Conservation (phyloP, 345 rosid species). For the Rhodomyrtus tomentosa region DNA sequence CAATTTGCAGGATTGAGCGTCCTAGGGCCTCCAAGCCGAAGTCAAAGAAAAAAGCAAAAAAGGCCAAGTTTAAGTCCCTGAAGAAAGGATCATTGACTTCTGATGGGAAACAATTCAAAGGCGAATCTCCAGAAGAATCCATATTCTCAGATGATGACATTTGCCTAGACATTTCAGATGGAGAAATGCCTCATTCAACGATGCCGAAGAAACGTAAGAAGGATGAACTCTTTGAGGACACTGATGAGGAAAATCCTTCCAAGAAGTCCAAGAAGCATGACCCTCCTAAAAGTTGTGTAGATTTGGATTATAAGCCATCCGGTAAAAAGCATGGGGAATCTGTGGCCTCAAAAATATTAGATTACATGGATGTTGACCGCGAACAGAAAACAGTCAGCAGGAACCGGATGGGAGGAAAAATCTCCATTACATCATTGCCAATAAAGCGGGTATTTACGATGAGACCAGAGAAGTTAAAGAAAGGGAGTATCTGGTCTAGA, state of each 20-base stretch:
- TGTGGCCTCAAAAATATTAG: slow-evolving; percentile 19
- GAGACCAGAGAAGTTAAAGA: slow-evolving; percentile 86
- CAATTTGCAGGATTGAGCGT: slow-evolving; percentile 42
- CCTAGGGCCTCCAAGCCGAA: slow-evolving; percentile 42
- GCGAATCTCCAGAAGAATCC: slow-evolving; percentile 31
- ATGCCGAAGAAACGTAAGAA: slow-evolving; percentile 55
- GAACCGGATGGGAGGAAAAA: slow-evolving; percentile 71
- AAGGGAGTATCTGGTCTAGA: slow-evolving; percentile 84
- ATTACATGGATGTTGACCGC: slow-evolving; percentile 28
- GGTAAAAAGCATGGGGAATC: slow-evolving; percentile 33
- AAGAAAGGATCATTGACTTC: slow-evolving; percentile 76
- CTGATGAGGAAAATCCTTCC: slow-evolving; percentile 39
- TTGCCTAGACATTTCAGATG: slow-evolving; percentile 44
- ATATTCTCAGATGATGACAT: slow-evolving; percentile 12
- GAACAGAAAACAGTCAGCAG: slow-evolving; percentile 56
- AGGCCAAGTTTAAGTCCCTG: slow-evolving; percentile 84
- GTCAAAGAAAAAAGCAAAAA: slow-evolving; percentile 85
- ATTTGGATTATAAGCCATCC: slow-evolving; percentile 25
- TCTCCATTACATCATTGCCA: slow-evolving; percentile 71
- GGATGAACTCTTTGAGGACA: slow-evolving; percentile 26
- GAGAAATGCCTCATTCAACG: slow-evolving; percentile 28
- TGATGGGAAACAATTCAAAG: slow-evolving; percentile 45
- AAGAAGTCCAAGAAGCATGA: slow-evolving; percentile 72
- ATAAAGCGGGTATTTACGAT: slow-evolving; percentile 69
- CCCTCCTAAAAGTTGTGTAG: slow-evolving; percentile 20